Evolutionary conservation across 805 yeast species (phyloP), one percentile per base, ranked within the genome.

Genomic region (Kurtzmaniella fragi): DNA sequence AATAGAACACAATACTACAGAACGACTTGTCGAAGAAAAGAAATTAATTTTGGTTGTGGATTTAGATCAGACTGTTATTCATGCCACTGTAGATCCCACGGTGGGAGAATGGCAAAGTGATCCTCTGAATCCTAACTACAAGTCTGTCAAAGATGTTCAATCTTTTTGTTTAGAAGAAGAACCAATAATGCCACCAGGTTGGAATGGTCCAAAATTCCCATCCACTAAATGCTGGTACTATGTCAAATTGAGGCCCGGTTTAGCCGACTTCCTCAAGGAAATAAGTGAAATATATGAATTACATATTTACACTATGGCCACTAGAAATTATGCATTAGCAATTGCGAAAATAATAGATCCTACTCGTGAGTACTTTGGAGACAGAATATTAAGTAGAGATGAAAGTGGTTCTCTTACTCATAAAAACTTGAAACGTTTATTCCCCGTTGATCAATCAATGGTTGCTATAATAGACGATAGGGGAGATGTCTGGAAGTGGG

Each of bases 401-500:
- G 98, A 93, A 54, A 86, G 95, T 59, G 98, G 98, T 0, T 84
- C 89, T 5, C 62, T 91, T 45, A 83, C 96, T 2, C 95, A 86
- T 48, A 93, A 93, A 56, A 86, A 91, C 28, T 67, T 93, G 43
- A 82, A 84, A 53, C 70, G 98, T 45, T 69, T 93, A 40, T 93
- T 93, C 52, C 99, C 99, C 0, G 95, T 91, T 2, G 96, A 91
- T 48, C 95, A 95, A 17, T 83, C 95, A 13, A 84, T 93, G 95
- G 99, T 93, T 26, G 93, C 86, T 2, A 82, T 93, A 34, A 93
- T 93, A 43, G 99, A 93, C 60, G 99, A 93, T 59, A 76, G 99
- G 57, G 99, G 97, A 2, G 99, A 93, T 59, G 99, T 93, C 15
- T 93, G 99, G 99, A 86, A 85, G 54, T 93, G 99, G 99, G 85